A percentile compares a stretch with the other conserved stretches of the same genome.
phyloP scores from a whole-genome alignment of 495 filamentous ascomycete species.

The Aspergillus bertholletiae region DNA sequence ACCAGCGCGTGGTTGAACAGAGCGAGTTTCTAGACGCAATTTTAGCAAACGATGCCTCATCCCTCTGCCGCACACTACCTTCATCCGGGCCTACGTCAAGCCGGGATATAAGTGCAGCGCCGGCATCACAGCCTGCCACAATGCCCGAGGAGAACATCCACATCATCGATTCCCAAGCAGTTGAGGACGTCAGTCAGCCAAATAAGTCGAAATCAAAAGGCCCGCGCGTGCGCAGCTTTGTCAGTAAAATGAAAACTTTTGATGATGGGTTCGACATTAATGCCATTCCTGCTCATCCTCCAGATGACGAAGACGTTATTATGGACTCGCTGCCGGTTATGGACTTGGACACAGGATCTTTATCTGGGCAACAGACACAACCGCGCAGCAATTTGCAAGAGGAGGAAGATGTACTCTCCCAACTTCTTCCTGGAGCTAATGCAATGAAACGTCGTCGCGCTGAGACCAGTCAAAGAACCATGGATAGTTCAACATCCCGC shows the following conservation, averaged over 20 bases:
- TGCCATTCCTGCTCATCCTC: constrained; percentile 34
- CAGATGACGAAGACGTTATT: constrained; percentile 14
- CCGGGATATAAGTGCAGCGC: constrained; percentile 5
- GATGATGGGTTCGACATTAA: constrained; percentile 55
- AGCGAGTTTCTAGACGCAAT: constrained; percentile 93
- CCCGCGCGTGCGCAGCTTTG: constrained; percentile 32
- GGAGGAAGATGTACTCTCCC: constrained; percentile 56
- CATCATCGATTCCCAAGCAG: constrained; percentile 14
- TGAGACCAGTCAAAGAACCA: constrained; percentile 21
- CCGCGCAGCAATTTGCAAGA: constrained; percentile 22
- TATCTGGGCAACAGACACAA: constrained; percentile 11
- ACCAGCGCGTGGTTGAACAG: constrained; percentile 82
- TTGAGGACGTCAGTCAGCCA: constrained; percentile 13
- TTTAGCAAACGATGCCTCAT: constrained; percentile 66
- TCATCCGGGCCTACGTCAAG: constrained; percentile 43
- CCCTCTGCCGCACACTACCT: constrained; percentile 54
- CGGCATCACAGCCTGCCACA: constrained; percentile 3
- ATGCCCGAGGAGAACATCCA: constrained; percentile 4
- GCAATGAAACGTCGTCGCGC: constrained; percentile 64
- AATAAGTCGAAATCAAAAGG: constrained; percentile 18
- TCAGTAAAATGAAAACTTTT: constrained; percentile 75
- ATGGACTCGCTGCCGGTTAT: constrained; percentile 20
- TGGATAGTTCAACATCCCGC: constrained; percentile 4
- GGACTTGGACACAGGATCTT: constrained; percentile 28
- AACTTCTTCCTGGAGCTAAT: constrained; percentile 65